These are phyloP conservation scores for Scytalidium sp. DNA, from an alignment of 2,329 filamentous ascomycete species.

Conservation along the genomic window DNA sequence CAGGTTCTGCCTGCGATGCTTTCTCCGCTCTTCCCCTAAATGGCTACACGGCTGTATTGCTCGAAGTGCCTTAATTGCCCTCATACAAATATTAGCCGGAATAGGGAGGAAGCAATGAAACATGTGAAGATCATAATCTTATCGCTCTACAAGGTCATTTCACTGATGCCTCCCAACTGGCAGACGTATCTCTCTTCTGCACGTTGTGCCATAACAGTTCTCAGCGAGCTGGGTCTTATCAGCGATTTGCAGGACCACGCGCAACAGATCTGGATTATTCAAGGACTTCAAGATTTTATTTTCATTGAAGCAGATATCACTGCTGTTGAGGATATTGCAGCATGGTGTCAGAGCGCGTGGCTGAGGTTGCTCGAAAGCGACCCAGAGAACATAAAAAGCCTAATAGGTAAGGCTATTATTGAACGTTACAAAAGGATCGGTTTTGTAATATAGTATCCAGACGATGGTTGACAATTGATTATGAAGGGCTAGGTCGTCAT, in stretches of 20 bases:
- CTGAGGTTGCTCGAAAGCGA: conserved; percentile 41
- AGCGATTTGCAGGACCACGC: conserved; percentile 27
- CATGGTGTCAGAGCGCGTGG: conserved; percentile 47
- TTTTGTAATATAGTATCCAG: background rate
- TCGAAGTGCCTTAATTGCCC: background rate
- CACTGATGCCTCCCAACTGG: conserved; percentile 23
- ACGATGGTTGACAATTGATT: background rate
- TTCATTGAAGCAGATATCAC: conserved; percentile 45
- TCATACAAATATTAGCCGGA: background rate
- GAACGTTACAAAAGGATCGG: background rate
- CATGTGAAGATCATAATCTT: conserved; percentile 24
- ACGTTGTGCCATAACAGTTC: conserved; percentile 33
- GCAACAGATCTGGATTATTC: conserved; percentile 39
- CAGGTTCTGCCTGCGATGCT: background rate
- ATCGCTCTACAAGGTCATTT: conserved; percentile 21
- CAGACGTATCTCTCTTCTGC: conserved; percentile 32
- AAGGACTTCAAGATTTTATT: conserved; percentile 45
- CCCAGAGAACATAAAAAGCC: conserved; percentile 37
- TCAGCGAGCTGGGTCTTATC: conserved; percentile 36
- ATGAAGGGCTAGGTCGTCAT: conserved; percentile 42
- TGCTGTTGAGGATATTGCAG: conserved; percentile 40
- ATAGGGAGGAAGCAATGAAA: conserved; percentile 20
- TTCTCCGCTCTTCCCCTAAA: background rate
- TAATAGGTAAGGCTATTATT: conserved; percentile 33
- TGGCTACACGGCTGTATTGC: background rate